These are phyloP conservation scores for Calamus simplicifolius DNA, from an alignment of 176 grass and related monocot species.

Conservation along the genomic window DNA sequence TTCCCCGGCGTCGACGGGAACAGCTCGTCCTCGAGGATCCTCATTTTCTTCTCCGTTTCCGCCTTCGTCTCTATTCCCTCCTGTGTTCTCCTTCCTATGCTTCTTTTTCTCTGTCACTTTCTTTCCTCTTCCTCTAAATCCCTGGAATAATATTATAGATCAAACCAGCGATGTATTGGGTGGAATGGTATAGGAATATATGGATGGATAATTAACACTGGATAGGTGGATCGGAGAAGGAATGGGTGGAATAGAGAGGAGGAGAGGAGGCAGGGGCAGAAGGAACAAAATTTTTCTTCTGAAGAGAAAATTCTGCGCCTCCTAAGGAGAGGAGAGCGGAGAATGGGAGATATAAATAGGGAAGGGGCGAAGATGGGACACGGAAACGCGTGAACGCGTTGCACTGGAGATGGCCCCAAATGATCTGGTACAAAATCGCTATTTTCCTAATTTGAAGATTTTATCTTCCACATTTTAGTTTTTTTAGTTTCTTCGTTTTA, in stretches of 20 bases:
- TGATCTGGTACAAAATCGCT: no score
- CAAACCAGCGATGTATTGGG: no score
- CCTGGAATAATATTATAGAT: no score
- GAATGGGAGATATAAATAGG: slow-evolving; percentile 29
- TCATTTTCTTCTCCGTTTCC: slow-evolving; percentile 21
- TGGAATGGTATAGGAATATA: no score
- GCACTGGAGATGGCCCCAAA: no score
- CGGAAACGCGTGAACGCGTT: slow-evolving; percentile 1
- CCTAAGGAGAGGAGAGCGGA: slow-evolving; percentile 9
- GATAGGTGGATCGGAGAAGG: not conserved
- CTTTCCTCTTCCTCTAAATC: no score
- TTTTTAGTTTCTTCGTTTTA: no score
- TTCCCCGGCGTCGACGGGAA: slow-evolving; percentile 70
- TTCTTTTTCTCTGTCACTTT: not conserved
- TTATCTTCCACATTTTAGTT: no score
- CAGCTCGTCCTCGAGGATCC: slow-evolving; percentile 44
- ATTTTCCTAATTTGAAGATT: no score
- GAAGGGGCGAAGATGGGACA: not conserved
- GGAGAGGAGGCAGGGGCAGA: slow-evolving; percentile 5
- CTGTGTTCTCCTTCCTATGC: not conserved
- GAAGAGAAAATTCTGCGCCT: not conserved
- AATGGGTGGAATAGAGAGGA: not conserved
- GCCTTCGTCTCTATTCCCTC: not conserved
- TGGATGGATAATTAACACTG: not conserved
- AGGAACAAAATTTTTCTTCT: not conserved